Conservation (phyloP, 495 filamentous ascomycete genomes). For the Penicillium manginii region DNA sequence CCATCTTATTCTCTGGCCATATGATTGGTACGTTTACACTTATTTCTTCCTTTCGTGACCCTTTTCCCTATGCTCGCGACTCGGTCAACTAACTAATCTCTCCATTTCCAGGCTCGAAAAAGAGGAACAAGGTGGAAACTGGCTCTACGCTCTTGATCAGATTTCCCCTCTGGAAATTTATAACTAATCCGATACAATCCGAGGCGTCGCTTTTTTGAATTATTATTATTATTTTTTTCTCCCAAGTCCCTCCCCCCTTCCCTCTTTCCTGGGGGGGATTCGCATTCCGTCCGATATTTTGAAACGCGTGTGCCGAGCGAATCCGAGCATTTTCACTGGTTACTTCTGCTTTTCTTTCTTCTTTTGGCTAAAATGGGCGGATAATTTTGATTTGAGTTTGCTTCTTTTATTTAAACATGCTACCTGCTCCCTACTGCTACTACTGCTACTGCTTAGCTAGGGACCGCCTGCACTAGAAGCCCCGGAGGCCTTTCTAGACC, state of each 20-base stretch:
- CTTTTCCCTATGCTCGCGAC: not conserved
- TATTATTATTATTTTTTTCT: too few relatives aligned
- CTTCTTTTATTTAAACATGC: not conserved
- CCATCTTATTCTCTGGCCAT: constrained; percentile 87
- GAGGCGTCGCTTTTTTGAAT: not conserved
- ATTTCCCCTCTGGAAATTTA: constrained; percentile 97
- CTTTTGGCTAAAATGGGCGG: too few relatives aligned
- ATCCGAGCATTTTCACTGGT: too few relatives aligned
- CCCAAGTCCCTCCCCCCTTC: not conserved
- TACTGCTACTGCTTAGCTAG: too few relatives aligned
- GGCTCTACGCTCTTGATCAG: constrained; percentile 95
- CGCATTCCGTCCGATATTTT: too few relatives aligned
- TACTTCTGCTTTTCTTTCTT: too few relatives aligned
- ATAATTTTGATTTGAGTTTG: not conserved
- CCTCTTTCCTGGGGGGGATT: not conserved
- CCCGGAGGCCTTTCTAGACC: not conserved
- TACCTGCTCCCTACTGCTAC: not conserved
- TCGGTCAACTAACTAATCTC: too few relatives aligned
- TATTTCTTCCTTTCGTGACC: not conserved
- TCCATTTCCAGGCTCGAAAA: constrained; percentile 61
- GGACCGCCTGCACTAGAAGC: too few relatives aligned
- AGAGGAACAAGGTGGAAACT: constrained; percentile 91
- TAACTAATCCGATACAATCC: constrained; percentile 54
- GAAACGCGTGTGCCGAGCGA: too few relatives aligned
- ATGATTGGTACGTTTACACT: constrained; percentile 70